Percentiles rank a stretch among this genome's conserved stretches.
These are phyloP conservation scores for Fraxinus angustifolia DNA, from an alignment of 305 asterid species.

Conservation along the genomic window DNA sequence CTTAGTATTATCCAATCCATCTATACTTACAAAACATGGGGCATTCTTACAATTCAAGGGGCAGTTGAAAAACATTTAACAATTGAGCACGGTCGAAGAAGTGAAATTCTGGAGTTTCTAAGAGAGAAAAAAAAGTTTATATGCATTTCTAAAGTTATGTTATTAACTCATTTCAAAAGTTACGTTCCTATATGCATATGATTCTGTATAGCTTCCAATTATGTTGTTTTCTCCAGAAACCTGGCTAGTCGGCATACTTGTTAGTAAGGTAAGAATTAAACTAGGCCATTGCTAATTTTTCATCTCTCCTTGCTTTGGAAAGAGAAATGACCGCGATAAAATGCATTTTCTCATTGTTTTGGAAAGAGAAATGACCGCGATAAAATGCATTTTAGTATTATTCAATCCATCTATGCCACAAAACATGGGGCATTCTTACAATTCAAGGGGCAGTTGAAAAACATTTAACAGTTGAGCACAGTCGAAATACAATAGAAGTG, in stretches of 20 bases:
- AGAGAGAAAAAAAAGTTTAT: neutral
- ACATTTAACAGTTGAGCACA: neutral
- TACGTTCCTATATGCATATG: neutral
- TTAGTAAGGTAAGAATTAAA: neutral
- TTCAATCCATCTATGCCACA: neutral
- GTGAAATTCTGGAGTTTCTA: neutral
- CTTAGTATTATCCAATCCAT: neutral
- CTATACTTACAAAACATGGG: neutral
- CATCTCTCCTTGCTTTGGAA: neutral
- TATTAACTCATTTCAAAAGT: neutral
- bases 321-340: neutral
- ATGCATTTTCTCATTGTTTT: too few species aligned
- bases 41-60: neutral
- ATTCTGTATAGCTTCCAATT: neutral
- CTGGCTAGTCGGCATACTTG: constrained; percentile 9
- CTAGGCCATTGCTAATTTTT: neutral
- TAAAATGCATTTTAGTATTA: neutral
- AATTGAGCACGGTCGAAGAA: neutral
- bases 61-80: neutral
- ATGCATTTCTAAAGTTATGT: too few species aligned
- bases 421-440: neutral
- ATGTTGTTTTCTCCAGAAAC: constrained; percentile 1
- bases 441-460: neutral
- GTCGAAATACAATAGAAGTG: neutral
- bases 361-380: too few species aligned